phyloP scores from a whole-genome alignment of 2,329 filamentous ascomycete species.

The Penicillium sumatraense region DNA sequence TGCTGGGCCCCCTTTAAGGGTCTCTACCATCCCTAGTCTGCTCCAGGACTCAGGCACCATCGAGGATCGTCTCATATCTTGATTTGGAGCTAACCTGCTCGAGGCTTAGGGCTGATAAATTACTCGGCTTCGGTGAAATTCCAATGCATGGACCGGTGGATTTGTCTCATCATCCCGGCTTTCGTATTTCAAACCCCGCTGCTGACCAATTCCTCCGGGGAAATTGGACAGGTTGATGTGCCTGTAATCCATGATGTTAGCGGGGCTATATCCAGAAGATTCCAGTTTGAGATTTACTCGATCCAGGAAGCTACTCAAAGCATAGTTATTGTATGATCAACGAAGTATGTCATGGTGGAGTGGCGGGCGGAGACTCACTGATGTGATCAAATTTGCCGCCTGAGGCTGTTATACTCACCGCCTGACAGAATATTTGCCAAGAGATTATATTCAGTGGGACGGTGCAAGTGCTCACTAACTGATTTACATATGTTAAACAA shows the following conservation, averaged over 20 bases:
- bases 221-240: background rate
- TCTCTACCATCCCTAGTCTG: too few relatives aligned
- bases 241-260: slow-evolving; percentile 17
- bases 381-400: background rate
- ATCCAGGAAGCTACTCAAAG: slow-evolving; percentile 4
- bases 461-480: too few relatives aligned
- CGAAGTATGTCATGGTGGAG: slow-evolving; percentile 14
- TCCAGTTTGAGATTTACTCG: slow-evolving; percentile 5
- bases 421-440: background rate
- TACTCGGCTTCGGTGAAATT: background rate
- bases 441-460: too few relatives aligned
- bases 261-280: slow-evolving; percentile 5
- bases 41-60: background rate
- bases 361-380: background rate
- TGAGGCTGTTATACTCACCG: background rate
- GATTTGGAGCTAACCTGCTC: background rate
- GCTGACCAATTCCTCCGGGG: slow-evolving; percentile 18
- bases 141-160: background rate
- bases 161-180: background rate
- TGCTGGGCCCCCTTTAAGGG: background rate
- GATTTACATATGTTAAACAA: too few relatives aligned
- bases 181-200: background rate
- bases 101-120: slow-evolving; percentile 26
- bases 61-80: background rate
- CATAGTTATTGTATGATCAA: slow-evolving; percentile 8